Percentiles rank a stretch among this genome's conserved stretches.
phyloP scores from a whole-genome alignment of 192 early-diverging fungal species.

The Entomortierella lignicola region DNA sequence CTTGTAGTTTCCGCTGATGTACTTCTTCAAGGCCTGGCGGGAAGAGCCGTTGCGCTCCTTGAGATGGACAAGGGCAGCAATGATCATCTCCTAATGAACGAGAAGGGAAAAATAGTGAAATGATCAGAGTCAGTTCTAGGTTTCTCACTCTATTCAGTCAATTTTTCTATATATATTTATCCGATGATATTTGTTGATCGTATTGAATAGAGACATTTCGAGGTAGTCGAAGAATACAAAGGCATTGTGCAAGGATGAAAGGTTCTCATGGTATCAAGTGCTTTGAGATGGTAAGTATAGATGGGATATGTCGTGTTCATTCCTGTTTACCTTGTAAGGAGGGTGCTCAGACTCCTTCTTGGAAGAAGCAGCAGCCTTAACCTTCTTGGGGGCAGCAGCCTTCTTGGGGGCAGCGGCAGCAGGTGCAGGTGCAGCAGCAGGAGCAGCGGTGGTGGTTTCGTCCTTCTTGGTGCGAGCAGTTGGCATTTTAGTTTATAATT shows the following conservation, averaged over 20 bases:
- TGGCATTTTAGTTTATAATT: slow-evolving; percentile 28
- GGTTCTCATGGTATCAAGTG: not conserved
- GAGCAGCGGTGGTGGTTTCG: slow-evolving; percentile 32
- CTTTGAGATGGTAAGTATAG: not conserved
- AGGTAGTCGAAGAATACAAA: no score
- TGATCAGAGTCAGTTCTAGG: not conserved
- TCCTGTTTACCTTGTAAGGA: slow-evolving; percentile 47
- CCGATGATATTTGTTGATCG: no score
- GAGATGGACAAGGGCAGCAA: slow-evolving; percentile 65
- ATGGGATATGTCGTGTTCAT: not conserved
- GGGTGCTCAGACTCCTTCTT: slow-evolving; percentile 59
- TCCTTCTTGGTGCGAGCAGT: slow-evolving; percentile 57
- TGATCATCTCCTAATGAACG: slow-evolving; percentile 51
- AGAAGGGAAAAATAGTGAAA: not conserved
- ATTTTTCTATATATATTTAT: not conserved
- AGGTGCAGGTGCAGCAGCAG: slow-evolving; percentile 34
- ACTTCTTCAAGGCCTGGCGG: slow-evolving; percentile 84
- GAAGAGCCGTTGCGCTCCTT: slow-evolving; percentile 81
- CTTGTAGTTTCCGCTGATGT: slow-evolving; percentile 79
- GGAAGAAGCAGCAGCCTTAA: slow-evolving; percentile 45
- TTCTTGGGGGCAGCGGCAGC: slow-evolving; percentile 41
- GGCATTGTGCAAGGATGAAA: no score
- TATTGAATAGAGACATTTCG: no score
- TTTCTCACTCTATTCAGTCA: not conserved
- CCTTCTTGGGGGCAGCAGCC: slow-evolving; percentile 49